Base-by-base conservation (phyloP, 129 eudicot genomes). In the Arctium lappa region DNA sequence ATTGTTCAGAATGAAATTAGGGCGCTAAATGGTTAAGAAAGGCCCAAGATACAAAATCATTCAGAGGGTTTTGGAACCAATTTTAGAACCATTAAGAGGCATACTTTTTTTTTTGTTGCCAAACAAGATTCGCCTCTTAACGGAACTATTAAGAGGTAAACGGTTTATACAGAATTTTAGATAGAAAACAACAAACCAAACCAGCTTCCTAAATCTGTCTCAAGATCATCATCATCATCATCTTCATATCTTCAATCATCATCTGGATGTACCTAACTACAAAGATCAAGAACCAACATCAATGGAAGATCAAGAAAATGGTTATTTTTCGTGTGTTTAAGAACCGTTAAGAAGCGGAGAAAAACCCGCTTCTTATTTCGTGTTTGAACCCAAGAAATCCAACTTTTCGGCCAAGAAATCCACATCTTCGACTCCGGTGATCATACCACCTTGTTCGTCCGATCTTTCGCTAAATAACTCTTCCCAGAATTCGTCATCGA, bases 401-500 rank as follows among this genome's bases (percentile, higher is more conserved):
- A 95, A 73, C 87, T 89, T 91, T 81, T 91, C 86, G 69, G 93
- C 97, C 87, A 95, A 85, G 62, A 85, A 90, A 83, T 84, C 73
- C 29, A 90, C 94, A 82, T 84, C 91, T 82, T 82, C 86, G 1
- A 70, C 42, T 32, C 69, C 83, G 36, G 68, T 16, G 6, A 56
- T 63, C 31, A 4, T 77, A 48, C 39, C 77, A 5, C 53, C 53
- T 38, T 80, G 89, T 81, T 85, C 88, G 77, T 89, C 87, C 66
- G 79, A 79, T 60, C 97, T 84, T 34, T 91, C 93, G 40, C 79
- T 91, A 63, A 93, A 78, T n/a, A 95, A 76, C 83, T 93, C 98
- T 62, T 93, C 93, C 98, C 97, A 93, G 65, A 96, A 96, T 48
- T 91, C 99, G 44, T 93, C 95, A 80, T 93, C 98, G 11, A 96